Evolutionary conservation across 352 stramenopile species (phyloP).

Genomic region (Stramenopiles sp.): DNA sequence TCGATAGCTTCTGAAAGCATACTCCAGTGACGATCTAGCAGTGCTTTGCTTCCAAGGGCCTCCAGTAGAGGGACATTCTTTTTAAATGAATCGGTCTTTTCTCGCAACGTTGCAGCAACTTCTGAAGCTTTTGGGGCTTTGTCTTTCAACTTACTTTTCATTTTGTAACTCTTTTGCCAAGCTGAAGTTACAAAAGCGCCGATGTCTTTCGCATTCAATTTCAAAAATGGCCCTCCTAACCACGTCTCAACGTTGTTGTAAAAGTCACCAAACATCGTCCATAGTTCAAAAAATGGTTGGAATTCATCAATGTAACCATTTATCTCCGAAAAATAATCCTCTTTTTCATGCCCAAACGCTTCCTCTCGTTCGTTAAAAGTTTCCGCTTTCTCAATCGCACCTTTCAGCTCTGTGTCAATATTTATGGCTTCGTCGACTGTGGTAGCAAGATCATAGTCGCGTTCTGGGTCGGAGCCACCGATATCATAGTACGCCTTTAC

Average conservation of each 20-base stretch:
- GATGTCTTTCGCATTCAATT: conserved; percentile 62
- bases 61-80: conserved; percentile 73
- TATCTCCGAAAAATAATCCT: conserved; percentile 65
- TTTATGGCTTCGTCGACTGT: conserved; percentile 63
- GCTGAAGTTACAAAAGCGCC: conserved; percentile 65
- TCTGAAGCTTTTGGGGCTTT: conserved; percentile 55
- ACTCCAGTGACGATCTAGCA: conserved; percentile 76
- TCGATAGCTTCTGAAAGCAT: conserved; percentile 61
- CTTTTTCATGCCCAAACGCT: conserved; percentile 73
- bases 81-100: conserved; percentile 71
- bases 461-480: conserved; percentile 43
- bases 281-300: conserved; percentile 71
- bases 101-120: conserved; percentile 55
- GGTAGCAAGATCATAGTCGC: conserved; percentile 60
- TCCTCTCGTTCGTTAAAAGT: conserved; percentile 76
- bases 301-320: conserved; percentile 57
- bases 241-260: conserved; percentile 64
- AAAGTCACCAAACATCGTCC: conserved; percentile 82
- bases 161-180: conserved; percentile 74
- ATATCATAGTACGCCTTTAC: conserved; percentile 41
- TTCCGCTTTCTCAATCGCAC: conserved; percentile 59
- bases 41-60: conserved; percentile 58
- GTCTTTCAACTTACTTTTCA: conserved; percentile 64
- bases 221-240: conserved; percentile 68
- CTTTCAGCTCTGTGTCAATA: too few relatives aligned